Evolutionary conservation across 83 land plant genomes (phyloP).

Genomic region (Diphasiastrum complanatum): DNA sequence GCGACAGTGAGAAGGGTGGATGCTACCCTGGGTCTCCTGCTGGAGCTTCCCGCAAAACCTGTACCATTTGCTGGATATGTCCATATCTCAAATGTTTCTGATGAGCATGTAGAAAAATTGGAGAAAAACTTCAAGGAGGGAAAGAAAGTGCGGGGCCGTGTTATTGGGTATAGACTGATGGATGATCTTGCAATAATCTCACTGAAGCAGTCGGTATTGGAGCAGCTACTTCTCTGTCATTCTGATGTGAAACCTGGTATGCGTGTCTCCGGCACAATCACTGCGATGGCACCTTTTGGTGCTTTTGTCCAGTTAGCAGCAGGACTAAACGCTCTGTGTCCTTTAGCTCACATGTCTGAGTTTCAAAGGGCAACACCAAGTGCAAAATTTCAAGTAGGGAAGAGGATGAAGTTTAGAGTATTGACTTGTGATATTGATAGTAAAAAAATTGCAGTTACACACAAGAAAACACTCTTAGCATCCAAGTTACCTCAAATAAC

Average conservation of each 20-base stretch:
- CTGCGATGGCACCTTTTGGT: constrained; percentile 53
- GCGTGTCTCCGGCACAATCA: constrained; percentile 64
- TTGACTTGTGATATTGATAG: constrained; percentile 58
- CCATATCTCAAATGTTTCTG: constrained; percentile 56
- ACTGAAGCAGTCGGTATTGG: constrained; percentile 77
- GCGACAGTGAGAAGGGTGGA: constrained; percentile 75
- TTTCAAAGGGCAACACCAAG: constrained; percentile 57
- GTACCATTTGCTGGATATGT: constrained; percentile 63
- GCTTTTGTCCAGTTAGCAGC: constrained; percentile 74
- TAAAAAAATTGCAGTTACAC: constrained; percentile 75
- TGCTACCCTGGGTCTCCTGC: constrained; percentile 61
- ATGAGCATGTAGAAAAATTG: constrained; percentile 54
- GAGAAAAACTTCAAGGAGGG: constrained; percentile 79
- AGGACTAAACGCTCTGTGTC: constrained; percentile 88
- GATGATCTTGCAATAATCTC: constrained; percentile 75
- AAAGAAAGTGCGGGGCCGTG: constrained; percentile 50
- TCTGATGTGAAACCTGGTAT: constrained; percentile 90
- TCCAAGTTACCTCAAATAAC: constrained; percentile 65
- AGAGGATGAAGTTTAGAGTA: constrained; percentile 67
- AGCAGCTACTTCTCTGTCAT: constrained; percentile 60
- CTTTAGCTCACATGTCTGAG: constrained; percentile 93
- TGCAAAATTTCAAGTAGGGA: constrained; percentile 89
- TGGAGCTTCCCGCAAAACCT: constrained; percentile 64
- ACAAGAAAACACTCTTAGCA: constrained; percentile 81
- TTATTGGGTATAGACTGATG: constrained; percentile 63